Conservation (phyloP, 139 green algal species). For the Chlamydomonas schloesseri region DNA sequence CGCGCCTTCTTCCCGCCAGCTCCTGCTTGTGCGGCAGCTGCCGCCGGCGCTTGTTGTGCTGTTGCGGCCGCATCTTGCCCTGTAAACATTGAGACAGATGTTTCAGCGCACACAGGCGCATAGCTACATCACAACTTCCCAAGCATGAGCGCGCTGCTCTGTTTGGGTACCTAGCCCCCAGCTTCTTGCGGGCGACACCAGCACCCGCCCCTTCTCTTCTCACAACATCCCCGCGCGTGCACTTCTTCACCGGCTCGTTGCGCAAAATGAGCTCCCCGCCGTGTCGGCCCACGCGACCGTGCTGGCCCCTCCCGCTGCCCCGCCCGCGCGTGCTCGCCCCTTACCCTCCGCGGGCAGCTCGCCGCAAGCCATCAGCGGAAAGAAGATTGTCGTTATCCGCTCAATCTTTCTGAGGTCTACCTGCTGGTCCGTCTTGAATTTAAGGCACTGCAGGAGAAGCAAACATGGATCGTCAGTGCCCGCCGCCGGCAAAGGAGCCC, state of each 20-base stretch:
- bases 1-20: slow-evolving; percentile 11
- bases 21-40: neutral
- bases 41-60: neutral
- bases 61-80: neutral
- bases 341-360: slow-evolving; percentile 42
- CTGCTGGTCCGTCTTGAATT: slow-evolving; percentile 93
- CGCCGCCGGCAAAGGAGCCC: neutral
- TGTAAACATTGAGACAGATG: too few species aligned
- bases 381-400: slow-evolving; percentile 89
- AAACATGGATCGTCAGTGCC: neutral
- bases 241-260: too few species aligned
- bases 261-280: too few species aligned
- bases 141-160: too few species aligned
- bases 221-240: too few species aligned
- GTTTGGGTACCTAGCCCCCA: too few species aligned
- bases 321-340: neutral
- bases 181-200: too few species aligned
- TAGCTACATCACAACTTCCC: too few species aligned
- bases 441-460: slow-evolving; percentile 74
- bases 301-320: neutral
- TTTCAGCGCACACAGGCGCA: too few species aligned
- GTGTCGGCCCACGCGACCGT: neutral
- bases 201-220: too few species aligned
- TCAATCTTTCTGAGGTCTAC: slow-evolving; percentile 91
- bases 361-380: slow-evolving; percentile 81